Base-by-base conservation (phyloP, 2,329 filamentous ascomycete genomes). In the Emmonsia crescens region DNA sequence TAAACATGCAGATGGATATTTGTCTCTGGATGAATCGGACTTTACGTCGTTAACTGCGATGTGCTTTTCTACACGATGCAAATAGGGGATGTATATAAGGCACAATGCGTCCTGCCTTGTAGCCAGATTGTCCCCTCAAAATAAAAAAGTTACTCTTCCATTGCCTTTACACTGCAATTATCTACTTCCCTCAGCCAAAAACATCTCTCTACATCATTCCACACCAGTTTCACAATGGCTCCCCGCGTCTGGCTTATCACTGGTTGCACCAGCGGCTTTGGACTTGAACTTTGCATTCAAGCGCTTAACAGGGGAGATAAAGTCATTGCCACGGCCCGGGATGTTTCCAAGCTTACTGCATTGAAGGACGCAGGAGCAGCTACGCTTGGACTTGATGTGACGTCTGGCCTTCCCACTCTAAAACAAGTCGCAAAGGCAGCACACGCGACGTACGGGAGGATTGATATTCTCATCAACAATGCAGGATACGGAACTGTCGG, bases 391-490 rank as follows among this genome's bases (percentile, higher is more conserved):
- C 57, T 73, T 3, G 70, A 73, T 51, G 66, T 72, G 54, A 68
- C 68, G 4, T 63, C 64, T 1, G 44, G 64, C 0, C 64, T 67
- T 52, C 51, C 61, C 19, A 64, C 64, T 8, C 61, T 72, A 2
- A 54, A 68, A 38, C 24, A 62, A 14, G 66, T 65, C 29, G 64
- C 66, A 19, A 59, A 62, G 31, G 63, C 63, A 2, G 68, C 68
- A 19, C 62, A 67, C 44, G 58, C 31, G 1, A 62, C 69, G 12
- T 66, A 67, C 40, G 69, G 69, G 5, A 60, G 63, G 21, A 65
- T 75, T 14, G 72, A 75, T 60, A 66, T 74, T n/a, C 60, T 75
- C 4, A 68, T 74, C 46, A 75, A 74, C 63, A 74, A 75, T 59
- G 72, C 73, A 0, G 73, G 65, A 9, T 73, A 70, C 46, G 62